Evolutionary conservation across 176 grass and related monocot genomes (phyloP), one percentile per base, ranked within the genome.

Genomic region (Oryza brachyantha): DNA sequence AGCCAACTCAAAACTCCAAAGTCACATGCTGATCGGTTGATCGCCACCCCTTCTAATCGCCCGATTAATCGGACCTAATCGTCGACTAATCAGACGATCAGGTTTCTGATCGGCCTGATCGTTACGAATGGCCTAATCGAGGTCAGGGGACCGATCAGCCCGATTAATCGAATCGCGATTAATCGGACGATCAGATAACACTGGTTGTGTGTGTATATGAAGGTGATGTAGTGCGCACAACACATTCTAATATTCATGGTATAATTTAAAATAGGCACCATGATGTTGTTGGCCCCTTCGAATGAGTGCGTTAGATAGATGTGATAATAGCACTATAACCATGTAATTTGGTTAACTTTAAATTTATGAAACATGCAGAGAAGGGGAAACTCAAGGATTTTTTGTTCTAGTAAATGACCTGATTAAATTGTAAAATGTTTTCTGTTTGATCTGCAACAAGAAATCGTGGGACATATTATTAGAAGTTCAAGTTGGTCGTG

Each of bases 321-420:
- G n/a, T n/a, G n/a, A n/a, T n/a, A n/a, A n/a, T 70, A 21, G 59
- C 31, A 52, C 14, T 69, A 48, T 25, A 25, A 63, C 62, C 66
- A 63, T 70, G 54, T 64, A 32, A 71, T 41, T 29, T 35, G 61
- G 16, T 81, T 67, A 75, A 28, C 32, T 31, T 71, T 17, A 70
- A 61, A 58, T 79, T 32, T 42, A 70, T 60, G 25, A 17, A 21
- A 32, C 26, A 50, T 66, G 37, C 59, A 42, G 16, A 52, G 32
- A 24, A 22, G 36, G 37, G 27, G 55, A 70, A 59, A 60, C 34
- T 73, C 13, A 13, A 10, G 42, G n/a, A 25, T 4, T 17, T 22
- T 41, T 5, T 59, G 19, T 65, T 59, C n/a, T 57, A 34, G 24
- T 25, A n/a, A 31, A 66, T 73, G 27, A 7, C 22, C 21, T 85